phyloP scores from a whole-genome alignment of 176 grass and related monocot species.

The Carex littledalei region DNA sequence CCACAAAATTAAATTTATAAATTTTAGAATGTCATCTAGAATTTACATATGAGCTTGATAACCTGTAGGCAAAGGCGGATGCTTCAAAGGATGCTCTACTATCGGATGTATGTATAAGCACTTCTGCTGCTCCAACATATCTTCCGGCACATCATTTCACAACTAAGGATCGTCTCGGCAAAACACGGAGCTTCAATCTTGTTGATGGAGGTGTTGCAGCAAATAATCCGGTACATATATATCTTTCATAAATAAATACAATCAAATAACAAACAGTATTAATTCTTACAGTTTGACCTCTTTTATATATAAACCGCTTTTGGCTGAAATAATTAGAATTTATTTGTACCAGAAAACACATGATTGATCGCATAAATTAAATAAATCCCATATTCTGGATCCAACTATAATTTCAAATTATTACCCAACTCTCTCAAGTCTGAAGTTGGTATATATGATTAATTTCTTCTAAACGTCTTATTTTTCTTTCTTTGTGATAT shows the following conservation, averaged over 20 bases:
- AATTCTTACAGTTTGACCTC: neutral
- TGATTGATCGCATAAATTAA: neutral
- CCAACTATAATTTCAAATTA: neutral
- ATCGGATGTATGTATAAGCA: slow-evolving; percentile 68
- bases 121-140: slow-evolving; percentile 73
- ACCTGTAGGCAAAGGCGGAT: slow-evolving; percentile 3
- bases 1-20: neutral
- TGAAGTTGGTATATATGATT: neutral
- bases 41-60: neutral
- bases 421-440: too few species aligned
- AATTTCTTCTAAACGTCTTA: neutral
- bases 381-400: neutral
- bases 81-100: slow-evolving; percentile 40
- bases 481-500: neutral
- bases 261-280: neutral
- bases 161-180: neutral
- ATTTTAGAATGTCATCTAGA: neutral
- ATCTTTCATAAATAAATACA: neutral
- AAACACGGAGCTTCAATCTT: slow-evolving; percentile 17
- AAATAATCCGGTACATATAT: slow-evolving; percentile 71
- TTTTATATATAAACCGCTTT: neutral
- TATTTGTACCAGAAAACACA: too few species aligned
- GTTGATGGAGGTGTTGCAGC: slow-evolving; percentile 30
- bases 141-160: slow-evolving; percentile 45
- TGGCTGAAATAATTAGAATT: too few species aligned